Evolutionary conservation across 495 filamentous ascomycete genomes (phyloP).

Genomic region (Pseudomonodictys pantanalensis): DNA sequence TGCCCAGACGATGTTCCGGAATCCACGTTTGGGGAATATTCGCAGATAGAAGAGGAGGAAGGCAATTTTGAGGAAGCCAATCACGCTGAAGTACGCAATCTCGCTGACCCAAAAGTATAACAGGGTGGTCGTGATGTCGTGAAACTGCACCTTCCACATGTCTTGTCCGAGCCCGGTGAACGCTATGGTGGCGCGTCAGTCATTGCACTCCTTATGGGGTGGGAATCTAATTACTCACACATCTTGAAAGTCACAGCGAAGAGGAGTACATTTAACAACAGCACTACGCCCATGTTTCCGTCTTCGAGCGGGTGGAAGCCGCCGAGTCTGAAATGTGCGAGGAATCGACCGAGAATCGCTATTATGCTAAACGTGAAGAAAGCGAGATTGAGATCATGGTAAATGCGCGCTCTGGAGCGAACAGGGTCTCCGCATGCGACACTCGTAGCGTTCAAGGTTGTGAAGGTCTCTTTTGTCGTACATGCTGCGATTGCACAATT

Average conservation of each 20-base stretch:
- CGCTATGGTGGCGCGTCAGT: neutral
- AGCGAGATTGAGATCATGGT: too few relatives aligned
- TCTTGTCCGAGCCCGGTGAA: constrained; percentile 8
- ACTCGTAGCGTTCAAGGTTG: too few relatives aligned
- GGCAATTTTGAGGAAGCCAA: constrained; percentile 45
- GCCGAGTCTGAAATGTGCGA: too few relatives aligned
- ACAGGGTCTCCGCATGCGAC: too few relatives aligned
- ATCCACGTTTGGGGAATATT: constrained; percentile 44
- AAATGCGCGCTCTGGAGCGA: too few relatives aligned
- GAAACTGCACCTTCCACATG: constrained; percentile 19
- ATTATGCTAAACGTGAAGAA: too few relatives aligned
- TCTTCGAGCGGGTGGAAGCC: too few relatives aligned
- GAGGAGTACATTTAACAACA: neutral
- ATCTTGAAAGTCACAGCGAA: neutral
- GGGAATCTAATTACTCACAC: constrained; percentile 7
- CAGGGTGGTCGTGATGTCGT: constrained; percentile 7
- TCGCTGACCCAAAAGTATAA: constrained; percentile 6
- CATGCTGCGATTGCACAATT: too few relatives aligned
- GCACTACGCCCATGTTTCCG: too few relatives aligned
- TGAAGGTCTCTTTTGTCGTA: too few relatives aligned
- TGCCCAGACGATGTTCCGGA: constrained; percentile 34
- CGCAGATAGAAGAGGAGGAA: constrained; percentile 53
- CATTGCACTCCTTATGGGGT: neutral
- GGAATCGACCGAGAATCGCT: too few relatives aligned
- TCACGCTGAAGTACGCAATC: constrained; percentile 37